Percentiles rank a stretch among this genome's conserved stretches.
These are phyloP conservation scores for Phallus indusiatus DNA, from an alignment of 768 basidiomycete species.

Conservation along the genomic window DNA sequence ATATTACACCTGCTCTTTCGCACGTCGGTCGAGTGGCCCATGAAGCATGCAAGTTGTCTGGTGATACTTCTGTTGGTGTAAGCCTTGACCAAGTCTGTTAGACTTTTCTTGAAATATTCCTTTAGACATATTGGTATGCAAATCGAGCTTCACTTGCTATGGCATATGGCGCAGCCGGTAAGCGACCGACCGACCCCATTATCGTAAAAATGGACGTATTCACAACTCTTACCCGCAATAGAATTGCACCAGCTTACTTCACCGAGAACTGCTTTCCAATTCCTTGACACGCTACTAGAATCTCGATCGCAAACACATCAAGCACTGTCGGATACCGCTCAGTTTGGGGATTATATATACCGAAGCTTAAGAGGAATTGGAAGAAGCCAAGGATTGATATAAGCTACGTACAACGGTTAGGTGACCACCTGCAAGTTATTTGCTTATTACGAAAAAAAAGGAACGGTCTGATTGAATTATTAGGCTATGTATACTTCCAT, in stretches of 20 bases:
- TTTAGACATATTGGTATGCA: constrained; percentile 65
- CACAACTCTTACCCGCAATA: constrained; percentile 14
- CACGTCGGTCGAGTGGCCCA: constrained; percentile 59
- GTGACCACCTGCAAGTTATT: background rate
- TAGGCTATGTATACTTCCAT: no score
- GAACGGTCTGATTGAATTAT: no score
- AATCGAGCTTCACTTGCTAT: constrained; percentile 54
- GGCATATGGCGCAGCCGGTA: constrained; percentile 66
- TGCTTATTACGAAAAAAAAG: background rate
- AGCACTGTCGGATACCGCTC: constrained; percentile 39
- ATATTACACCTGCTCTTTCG: constrained; percentile 48
- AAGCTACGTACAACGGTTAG: background rate
- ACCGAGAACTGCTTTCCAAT: constrained; percentile 52
- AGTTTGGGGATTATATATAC: constrained; percentile 52
- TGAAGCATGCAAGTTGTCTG: constrained; percentile 53
- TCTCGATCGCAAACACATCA: constrained; percentile 35
- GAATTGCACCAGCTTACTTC: constrained; percentile 81
- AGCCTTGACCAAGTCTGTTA: constrained; percentile 13
- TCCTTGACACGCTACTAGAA: constrained; percentile 57
- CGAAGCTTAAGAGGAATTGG: constrained; percentile 66
- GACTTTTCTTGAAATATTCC: background rate
- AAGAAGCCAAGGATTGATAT: constrained; percentile 52
- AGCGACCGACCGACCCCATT: constrained; percentile 6
- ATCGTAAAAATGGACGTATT: background rate
- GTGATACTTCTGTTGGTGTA: constrained; percentile 52